A percentile compares a stretch with the other conserved stretches of the same genome.
phyloP scores from a whole-genome alignment of 2,329 filamentous ascomycete species.

The Pseudopithomyces chartarum region DNA sequence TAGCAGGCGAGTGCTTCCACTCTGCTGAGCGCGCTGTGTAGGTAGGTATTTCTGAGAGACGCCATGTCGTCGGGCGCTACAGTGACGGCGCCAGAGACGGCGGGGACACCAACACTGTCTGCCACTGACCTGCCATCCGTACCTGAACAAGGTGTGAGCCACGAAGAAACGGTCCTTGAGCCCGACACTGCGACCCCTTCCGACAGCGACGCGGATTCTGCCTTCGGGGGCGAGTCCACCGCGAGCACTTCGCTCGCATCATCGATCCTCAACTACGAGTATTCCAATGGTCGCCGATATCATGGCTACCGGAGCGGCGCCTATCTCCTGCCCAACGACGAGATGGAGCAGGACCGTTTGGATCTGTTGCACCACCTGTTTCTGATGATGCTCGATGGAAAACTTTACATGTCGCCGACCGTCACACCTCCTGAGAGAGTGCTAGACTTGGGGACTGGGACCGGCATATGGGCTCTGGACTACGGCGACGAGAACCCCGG shows the following conservation, averaged over 20 bases:
- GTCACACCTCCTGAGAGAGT: constrained; percentile 25
- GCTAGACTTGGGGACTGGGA: constrained; percentile 48
- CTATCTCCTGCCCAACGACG: constrained; percentile 46
- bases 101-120: background rate
- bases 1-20: background rate
- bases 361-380: constrained; percentile 47
- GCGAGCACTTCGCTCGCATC: constrained; percentile 42
- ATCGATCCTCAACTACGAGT: constrained; percentile 45
- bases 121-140: background rate
- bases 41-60: background rate
- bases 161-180: constrained; percentile 35
- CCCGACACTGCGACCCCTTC: constrained; percentile 25
- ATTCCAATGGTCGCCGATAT: constrained; percentile 46
- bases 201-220: constrained; percentile 37
- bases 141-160: constrained; percentile 11
- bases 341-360: constrained; percentile 45
- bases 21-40: background rate
- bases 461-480: constrained; percentile 48
- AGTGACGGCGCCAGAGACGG: constrained; percentile 1
- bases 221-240: constrained; percentile 32
- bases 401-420: constrained; percentile 43
- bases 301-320: constrained; percentile 42
- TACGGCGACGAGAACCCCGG: constrained; percentile 43
- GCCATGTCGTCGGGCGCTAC: constrained; percentile 1
- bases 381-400: constrained; percentile 41